Base-by-base conservation (phyloP, 1,284 basidiomycete genomes). In the Rhodofomes roseus region DNA sequence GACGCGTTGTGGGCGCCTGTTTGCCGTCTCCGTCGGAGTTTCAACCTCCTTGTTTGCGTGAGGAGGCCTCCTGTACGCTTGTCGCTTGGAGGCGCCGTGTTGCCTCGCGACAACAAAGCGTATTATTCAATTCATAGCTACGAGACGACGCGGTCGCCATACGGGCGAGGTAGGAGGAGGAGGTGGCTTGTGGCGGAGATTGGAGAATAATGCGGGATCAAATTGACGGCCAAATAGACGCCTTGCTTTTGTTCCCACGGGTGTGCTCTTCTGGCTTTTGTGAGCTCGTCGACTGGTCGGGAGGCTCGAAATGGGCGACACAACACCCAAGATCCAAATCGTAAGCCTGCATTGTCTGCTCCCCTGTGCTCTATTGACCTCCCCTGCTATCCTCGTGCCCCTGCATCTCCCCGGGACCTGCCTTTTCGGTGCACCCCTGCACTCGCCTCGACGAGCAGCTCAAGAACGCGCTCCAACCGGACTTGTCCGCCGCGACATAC, bases 401-500 rank as follows among this genome's bases (percentile, higher is more conserved):
- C 52, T 43, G 43, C 58, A 12, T 29, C 23, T 60, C 43, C 22
- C 36, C 20, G 14, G n/a, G 31, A 52, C n/a, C 34, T 20, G 16
- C 14, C 6, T 20, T 34, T 37, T 41, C 18, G 16, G 44, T n/a
- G 46, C 22, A 39, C n/a, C 20, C 27, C 29, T 14, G 12, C n/a
- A n/a, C 52, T 44, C 12, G 43, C 43, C 20, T 22, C 7, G 14
- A 51, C 31, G 48, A 36, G 60, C 23, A 91, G 89, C 79, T 91
- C 75, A 84, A 84, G 67, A 93, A 94, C 56, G 89, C 90, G 50
- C 25, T 48, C 25, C 81, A 89, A 57, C 77, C 87, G 8, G 94
- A 96, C 73, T 81, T 96, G 66, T 92, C 93, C 34, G 88, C 93
- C 1, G 95, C 92, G 20, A 98, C 96, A 1, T 99, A 90, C 76